These are phyloP conservation scores for Betula pendula DNA, from an alignment of 306 rosid species.

Conservation along the genomic window DNA sequence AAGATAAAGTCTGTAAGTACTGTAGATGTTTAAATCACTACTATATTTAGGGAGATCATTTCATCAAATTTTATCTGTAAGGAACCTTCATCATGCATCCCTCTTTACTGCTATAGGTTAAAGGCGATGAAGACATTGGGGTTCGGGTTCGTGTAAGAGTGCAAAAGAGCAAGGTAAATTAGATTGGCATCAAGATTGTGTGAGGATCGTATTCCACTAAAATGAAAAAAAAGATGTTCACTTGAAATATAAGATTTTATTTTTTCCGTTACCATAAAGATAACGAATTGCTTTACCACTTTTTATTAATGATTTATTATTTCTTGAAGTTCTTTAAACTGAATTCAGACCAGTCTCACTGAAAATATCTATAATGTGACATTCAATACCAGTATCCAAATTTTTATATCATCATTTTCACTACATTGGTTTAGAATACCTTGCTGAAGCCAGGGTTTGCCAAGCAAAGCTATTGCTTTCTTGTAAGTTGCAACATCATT, in stretches of 20 bases:
- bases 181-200: constrained; percentile 9
- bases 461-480: not conserved
- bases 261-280: not conserved
- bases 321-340: not conserved
- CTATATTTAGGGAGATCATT: constrained; percentile 10
- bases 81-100: constrained; percentile 27
- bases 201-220: not conserved
- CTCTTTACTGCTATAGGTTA: constrained; percentile 50
- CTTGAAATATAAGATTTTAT: constrained; percentile 19
- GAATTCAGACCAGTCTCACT: not conserved
- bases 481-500: not conserved
- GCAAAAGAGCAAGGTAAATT: constrained; percentile 90
- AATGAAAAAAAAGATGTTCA: constrained; percentile 1
- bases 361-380: not conserved
- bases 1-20: constrained; percentile 97
- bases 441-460: not conserved
- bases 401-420: not conserved
- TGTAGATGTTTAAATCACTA: constrained; percentile 22
- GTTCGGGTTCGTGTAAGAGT: constrained; percentile 90
- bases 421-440: not conserved
- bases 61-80: constrained; percentile 16
- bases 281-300: not conserved
- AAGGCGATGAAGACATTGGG: constrained; percentile 98
- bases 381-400: not conserved
- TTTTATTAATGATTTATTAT: not conserved